Evolutionary conservation across 345 rosid species (phyloP).

Genomic region (Hibiscus trionum): DNA sequence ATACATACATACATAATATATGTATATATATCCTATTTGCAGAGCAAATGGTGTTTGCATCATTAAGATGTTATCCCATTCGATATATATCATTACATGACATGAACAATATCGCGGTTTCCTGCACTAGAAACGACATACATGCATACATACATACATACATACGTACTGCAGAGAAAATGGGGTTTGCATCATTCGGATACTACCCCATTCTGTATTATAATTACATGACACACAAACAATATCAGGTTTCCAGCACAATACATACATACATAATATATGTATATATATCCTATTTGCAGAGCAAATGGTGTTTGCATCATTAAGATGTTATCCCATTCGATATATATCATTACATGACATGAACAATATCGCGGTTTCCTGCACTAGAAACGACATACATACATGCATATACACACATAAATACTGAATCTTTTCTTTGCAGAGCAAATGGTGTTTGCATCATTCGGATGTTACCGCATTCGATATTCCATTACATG

Average conservation of each 20-base stretch:
- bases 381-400: slow-evolving; percentile 48
- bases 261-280: background rate
- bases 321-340: slow-evolving; percentile 74
- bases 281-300: background rate
- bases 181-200: slow-evolving; percentile 83
- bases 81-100: slow-evolving; percentile 85
- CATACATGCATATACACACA: background rate
- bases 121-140: slow-evolving; percentile 49
- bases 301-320: slow-evolving; percentile 69
- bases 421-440: no score
- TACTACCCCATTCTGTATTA: slow-evolving; percentile 78
- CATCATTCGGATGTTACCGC: slow-evolving; percentile 76
- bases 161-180: slow-evolving; percentile 18
- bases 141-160: background rate
- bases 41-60: slow-evolving; percentile 69
- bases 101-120: slow-evolving; percentile 60
- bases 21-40: background rate
- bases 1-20: background rate
- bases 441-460: slow-evolving; percentile 59
- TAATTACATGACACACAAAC: slow-evolving; percentile 80
- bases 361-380: slow-evolving; percentile 60
- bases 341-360: slow-evolving; percentile 83
- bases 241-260: slow-evolving; percentile 48
- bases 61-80: slow-evolving; percentile 74
- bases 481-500: slow-evolving; percentile 89